Conservation (phyloP, 192 early-diverging fungal genomes). For the Backusella parvicylindrica region DNA sequence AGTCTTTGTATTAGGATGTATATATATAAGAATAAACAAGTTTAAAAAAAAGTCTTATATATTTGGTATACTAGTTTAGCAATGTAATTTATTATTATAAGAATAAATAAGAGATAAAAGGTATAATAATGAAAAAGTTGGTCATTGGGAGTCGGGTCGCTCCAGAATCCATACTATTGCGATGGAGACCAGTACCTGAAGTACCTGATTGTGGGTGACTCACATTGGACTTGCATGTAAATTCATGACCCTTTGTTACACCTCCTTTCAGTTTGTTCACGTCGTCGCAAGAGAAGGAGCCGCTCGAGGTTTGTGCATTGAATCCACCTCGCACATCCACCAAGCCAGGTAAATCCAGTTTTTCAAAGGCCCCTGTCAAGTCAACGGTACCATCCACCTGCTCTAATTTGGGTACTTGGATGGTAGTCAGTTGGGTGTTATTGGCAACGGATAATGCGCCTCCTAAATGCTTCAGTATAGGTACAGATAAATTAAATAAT, state of each 20-base stretch:
- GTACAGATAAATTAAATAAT: conserved; percentile 54
- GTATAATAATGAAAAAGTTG: neutral
- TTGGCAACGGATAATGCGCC: conserved; percentile 61
- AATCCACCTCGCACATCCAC: conserved; percentile 20
- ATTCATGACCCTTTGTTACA: conserved; percentile 24
- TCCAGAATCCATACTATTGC: neutral
- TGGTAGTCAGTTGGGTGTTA: conserved; percentile 54
- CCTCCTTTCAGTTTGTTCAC: conserved; percentile 19
- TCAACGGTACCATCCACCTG: conserved; percentile 58
- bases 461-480: conserved; percentile 50
- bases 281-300: conserved; percentile 14
- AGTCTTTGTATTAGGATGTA: neutral
- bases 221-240: conserved; percentile 18
- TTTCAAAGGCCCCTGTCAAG: conserved; percentile 57
- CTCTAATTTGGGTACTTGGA: conserved; percentile 47
- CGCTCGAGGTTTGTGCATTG: conserved; percentile 19
- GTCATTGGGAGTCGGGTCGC: neutral
- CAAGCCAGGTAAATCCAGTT: conserved; percentile 44
- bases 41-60: neutral
- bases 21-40: neutral
- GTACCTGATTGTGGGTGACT: conserved; percentile 12
- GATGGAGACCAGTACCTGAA: neutral
- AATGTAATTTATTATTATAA: neutral
- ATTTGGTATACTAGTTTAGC: too few species aligned
- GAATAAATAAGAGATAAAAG: neutral